Evolutionary conservation across 225 moss, liverwort and hornwort species (phyloP), one percentile per base, ranked within the genome.

Genomic region (Neckera pumila): DNA sequence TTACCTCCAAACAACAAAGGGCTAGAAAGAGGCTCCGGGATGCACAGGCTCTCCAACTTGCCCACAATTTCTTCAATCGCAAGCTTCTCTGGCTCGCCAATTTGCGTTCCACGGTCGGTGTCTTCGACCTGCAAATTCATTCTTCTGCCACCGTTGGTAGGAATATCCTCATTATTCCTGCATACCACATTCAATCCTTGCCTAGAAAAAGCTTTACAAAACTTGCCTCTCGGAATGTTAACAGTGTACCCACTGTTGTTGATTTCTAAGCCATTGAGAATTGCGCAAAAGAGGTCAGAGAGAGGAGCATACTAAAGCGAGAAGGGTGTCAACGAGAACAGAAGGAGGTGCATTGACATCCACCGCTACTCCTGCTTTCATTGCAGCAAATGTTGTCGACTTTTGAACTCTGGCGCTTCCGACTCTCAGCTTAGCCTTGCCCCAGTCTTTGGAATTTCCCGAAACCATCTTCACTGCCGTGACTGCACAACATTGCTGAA

Each of bases 1-100:
- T 66, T 70, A 97, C 99, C 97, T 95, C 99, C 99, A 73, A 99
- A 99, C 79, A 97, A 75, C 61, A 97, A 84, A 56, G 99, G 96
- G 80, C 97, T 97, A 49, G 94, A 84, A 34, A 99, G 97, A 79
- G 99, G 97, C 80, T 97, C 92, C 61, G 96, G 98, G 40, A 96
- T 96, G 90, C 98, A 92, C 69, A 92, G 85, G 20, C 89, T 90
- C 93, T 99, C 99, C 91, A 99, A 86, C 89, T 95, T 93, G 76
- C 11, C 70, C 72, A 95, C 96, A 58, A 96, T 78, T 45, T 93
- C 91, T 17, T 89, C 90, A 65, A 99, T 91, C 65, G 90, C 90
- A 56, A 88, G 91, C 66, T 94, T 90, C 86, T 92, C 92, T 56
- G 89, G 82, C 76, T 95, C 91, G 38, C 94, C 93, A 83, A 96